Evolutionary conservation across 1,284 basidiomycete genomes (phyloP).

Genomic region (Trametes versicolor): DNA sequence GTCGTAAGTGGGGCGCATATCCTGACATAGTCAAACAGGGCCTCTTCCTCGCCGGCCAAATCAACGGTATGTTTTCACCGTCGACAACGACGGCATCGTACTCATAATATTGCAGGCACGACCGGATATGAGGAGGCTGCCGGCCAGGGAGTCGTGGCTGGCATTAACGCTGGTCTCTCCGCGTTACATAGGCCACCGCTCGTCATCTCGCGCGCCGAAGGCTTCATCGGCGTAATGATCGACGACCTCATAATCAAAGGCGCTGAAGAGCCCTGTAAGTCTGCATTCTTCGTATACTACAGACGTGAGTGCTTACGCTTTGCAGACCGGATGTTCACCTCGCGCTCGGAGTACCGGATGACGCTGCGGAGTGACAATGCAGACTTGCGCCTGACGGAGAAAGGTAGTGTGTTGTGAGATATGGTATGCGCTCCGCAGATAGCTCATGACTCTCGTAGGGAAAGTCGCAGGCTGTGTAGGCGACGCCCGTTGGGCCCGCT

Average conservation of each 20-base stretch:
- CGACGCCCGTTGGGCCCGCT: conserved; percentile 67
- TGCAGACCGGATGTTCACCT: conserved; percentile 90
- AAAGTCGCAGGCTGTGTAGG: conserved; percentile 69
- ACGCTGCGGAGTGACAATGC: conserved; percentile 90
- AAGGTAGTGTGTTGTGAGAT: conserved; percentile 54
- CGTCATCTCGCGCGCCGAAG: conserved; percentile 81
- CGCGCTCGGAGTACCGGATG: conserved; percentile 90
- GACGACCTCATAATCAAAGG: conserved; percentile 91
- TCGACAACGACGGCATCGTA: neutral
- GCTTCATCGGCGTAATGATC: conserved; percentile 89
- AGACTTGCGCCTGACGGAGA: conserved; percentile 81
- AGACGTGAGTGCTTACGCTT: conserved; percentile 2
- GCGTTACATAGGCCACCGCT: conserved; percentile 66
- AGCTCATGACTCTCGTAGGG: conserved; percentile 13
- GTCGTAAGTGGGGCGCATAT: neutral
- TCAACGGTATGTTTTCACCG: conserved; percentile 66
- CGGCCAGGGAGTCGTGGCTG: conserved; percentile 86
- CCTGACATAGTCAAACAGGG: conserved; percentile 56
- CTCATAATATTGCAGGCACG: conserved; percentile 59
- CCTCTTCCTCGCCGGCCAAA: conserved; percentile 88
- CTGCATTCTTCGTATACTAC: neutral
- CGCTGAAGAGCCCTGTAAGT: conserved; percentile 88
- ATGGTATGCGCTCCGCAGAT: neutral
- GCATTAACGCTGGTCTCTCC: conserved; percentile 86
- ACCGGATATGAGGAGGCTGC: conserved; percentile 95